Percentiles rank a stretch among this genome's conserved stretches.
These are phyloP conservation scores for Medicago lupulina DNA, from an alignment of 306 rosid species.

Conservation along the genomic window DNA sequence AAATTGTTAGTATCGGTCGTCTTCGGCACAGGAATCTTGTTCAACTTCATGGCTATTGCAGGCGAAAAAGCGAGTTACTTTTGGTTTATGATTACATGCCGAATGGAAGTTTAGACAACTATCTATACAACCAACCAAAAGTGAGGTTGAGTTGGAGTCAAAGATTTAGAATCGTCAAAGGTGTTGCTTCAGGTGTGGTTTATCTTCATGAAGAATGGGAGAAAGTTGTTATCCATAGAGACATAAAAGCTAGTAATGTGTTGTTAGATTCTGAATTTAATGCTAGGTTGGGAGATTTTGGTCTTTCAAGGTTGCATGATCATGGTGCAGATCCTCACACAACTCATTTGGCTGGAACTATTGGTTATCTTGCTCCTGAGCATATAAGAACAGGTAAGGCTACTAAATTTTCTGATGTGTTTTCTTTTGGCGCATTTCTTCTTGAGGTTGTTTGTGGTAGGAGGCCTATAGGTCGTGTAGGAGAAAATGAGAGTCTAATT, in stretches of 20 bases:
- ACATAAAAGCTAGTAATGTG: slow-evolving; percentile 66
- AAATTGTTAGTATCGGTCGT: slow-evolving; percentile 76
- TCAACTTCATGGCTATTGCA: slow-evolving; percentile 80
- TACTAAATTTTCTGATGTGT: slow-evolving; percentile 61
- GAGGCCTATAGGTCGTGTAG: slow-evolving; percentile 56
- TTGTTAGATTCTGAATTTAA: slow-evolving; percentile 60
- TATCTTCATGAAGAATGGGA: not conserved
- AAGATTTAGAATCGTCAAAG: slow-evolving; percentile 63
- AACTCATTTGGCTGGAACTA: slow-evolving; percentile 69
- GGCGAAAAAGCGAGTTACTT: slow-evolving; percentile 63
- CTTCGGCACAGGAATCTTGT: slow-evolving; percentile 82
- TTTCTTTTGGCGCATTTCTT: slow-evolving; percentile 67
- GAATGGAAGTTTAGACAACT: slow-evolving; percentile 75
- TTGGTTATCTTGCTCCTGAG: slow-evolving; percentile 76
- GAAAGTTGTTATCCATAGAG: not conserved
- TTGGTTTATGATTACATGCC: slow-evolving; percentile 84
- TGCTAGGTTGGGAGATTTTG: slow-evolving; percentile 74
- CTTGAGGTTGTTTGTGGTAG: slow-evolving; percentile 74
- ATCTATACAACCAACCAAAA: slow-evolving; percentile 60
- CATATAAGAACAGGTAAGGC: slow-evolving; percentile 63
- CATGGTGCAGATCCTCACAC: slow-evolving; percentile 68
- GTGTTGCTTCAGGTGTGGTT: slow-evolving; percentile 32
- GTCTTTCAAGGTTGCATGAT: slow-evolving; percentile 66
- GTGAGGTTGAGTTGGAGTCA: slow-evolving; percentile 56
- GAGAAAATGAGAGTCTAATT: slow-evolving; percentile 37